Evolutionary conservation across 768 basidiomycete genomes (phyloP), one percentile per base, ranked within the genome.

Genomic region (Chlorophyllum brunneum): DNA sequence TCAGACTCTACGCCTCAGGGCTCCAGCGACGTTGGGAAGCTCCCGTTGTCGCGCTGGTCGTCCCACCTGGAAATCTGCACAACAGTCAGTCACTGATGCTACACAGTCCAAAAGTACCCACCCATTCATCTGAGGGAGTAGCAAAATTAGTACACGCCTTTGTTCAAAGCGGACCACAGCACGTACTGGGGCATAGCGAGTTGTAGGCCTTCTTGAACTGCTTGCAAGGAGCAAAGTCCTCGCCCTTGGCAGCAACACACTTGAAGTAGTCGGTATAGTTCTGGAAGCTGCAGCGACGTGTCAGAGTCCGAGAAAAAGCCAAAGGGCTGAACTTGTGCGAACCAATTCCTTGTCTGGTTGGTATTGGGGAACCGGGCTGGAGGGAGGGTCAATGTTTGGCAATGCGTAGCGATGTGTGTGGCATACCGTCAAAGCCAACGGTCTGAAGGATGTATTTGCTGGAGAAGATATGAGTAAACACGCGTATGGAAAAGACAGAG

Each of bases 221-320:
- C 76, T 93, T 93, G 86, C 97, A 98, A 1, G 97, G 94, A n/a
- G 86, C 84, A 67, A 85, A 98, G 54, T 98, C 97, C 61, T 99
- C 97, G 60, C 97, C 97, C 75, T 97, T 98, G 61, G 95, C 95
- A 61, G 88, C 71, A 61, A 98, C 73, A 70, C 97, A 99, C 71
- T 95, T 95, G 85, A 95, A 93, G 79, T 97, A 98, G 73, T 99
- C 97, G 56, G 89, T 88, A 70, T 95, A 98, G 77, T 95, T 94
- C 75, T 95, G 92, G 82, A 83, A 89, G 73, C 88, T 91, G 4
- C 15, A 10, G 59, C n/a, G n/a, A 31, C 16, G 37, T 30, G 26
- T 26, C 10, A 51, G 54, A 51, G 42, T 39, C 40, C 44, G 22
- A 11, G 5, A 43, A 26, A 41, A 18, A 16, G 5, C 26, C 3